Evolutionary conservation across 768 basidiomycete genomes (phyloP), one percentile per base, ranked within the genome.

Genomic region (Suillus subluteus): DNA sequence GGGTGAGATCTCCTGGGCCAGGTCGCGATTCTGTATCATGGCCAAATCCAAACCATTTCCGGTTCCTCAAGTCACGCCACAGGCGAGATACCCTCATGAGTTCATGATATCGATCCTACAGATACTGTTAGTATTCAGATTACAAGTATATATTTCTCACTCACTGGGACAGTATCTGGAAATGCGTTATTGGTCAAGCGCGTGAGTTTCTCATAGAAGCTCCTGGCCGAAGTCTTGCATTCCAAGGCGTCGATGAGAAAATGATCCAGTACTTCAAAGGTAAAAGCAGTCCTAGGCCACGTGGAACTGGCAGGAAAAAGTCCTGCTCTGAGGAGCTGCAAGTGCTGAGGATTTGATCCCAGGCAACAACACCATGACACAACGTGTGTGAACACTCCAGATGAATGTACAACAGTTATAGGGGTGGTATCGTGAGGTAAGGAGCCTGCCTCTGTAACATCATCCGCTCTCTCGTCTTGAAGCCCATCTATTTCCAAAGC

Each of bases 1-100:
- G n/a, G n/a, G n/a, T n/a, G n/a, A n/a, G n/a, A n/a, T n/a, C n/a
- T n/a, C n/a, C n/a, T n/a, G n/a, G n/a, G n/a, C n/a, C n/a, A n/a
- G n/a, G n/a, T n/a, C n/a, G n/a, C 30, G 30, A 32, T 9, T 62
- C 40, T 13, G 1, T 62, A 50, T 71, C 70, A 61, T 70, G 70
- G 4, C 66, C 55, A 61, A 62, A 68, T n/a, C 66, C 70, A 26
- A 52, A 44, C 7, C 67, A 48, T 38, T n/a, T n/a, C n/a, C n/a
- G n/a, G n/a, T 65, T 65, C 6, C 40, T n/a, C n/a, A 48, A 7
- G 18, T n/a, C n/a, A n/a, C n/a, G n/a, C n/a, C n/a, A n/a, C n/a
- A n/a, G n/a, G n/a, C n/a, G n/a, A n/a, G n/a, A n/a, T n/a, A n/a
- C n/a, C n/a, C n/a, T n/a, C n/a, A n/a, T n/a, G n/a, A n/a, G n/a